Percentiles rank a stretch among this genome's conserved stretches.
These are phyloP conservation scores for Colletotrichum godetiae DNA, from an alignment of 2,329 filamentous ascomycete species.

Conservation along the genomic window DNA sequence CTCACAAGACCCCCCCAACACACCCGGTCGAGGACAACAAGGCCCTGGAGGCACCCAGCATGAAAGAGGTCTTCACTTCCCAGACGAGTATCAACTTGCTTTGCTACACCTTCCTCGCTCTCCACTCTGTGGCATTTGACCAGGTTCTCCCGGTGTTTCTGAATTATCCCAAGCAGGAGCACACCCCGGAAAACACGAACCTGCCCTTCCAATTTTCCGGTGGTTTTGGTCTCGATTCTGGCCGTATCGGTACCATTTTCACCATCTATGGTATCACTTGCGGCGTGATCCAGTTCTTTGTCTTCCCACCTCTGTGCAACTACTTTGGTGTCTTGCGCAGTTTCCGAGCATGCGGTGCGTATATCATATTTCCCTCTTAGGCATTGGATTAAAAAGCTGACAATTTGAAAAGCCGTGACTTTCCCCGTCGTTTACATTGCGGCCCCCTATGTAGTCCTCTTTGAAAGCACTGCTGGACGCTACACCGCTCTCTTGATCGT, in stretches of 20 bases:
- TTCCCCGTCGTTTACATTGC: constrained; percentile 83
- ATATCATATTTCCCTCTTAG: constrained; percentile 1
- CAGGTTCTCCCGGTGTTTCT: constrained; percentile 91
- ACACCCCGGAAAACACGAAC: constrained; percentile 67
- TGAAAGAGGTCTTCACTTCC: constrained; percentile 75
- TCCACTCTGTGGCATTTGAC: constrained; percentile 87
- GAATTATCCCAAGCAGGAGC: constrained; percentile 74
- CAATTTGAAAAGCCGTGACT: constrained; percentile 56
- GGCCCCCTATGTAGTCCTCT: constrained; percentile 83
- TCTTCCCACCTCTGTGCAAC: constrained; percentile 82
- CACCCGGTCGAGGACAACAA: constrained; percentile 35
- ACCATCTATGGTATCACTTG: constrained; percentile 84
- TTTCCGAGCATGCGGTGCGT: constrained; percentile 71
- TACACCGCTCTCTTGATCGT: constrained; percentile 73
- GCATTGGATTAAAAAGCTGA: neutral
- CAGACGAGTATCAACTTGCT: constrained; percentile 82
- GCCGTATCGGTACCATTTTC: constrained; percentile 86
- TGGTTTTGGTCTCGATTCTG: constrained; percentile 80
- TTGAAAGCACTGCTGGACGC: constrained; percentile 59
- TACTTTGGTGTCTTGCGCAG: constrained; percentile 80
- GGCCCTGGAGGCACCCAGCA: constrained; percentile 43
- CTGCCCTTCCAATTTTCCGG: constrained; percentile 86
- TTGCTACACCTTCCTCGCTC: constrained; percentile 82
- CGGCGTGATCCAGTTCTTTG: constrained; percentile 84
- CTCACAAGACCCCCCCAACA: constrained; percentile 45